phyloP scores from a whole-genome alignment of 2,329 filamentous ascomycete genomes.

The Zymoseptoria pseudotritici region DNA sequence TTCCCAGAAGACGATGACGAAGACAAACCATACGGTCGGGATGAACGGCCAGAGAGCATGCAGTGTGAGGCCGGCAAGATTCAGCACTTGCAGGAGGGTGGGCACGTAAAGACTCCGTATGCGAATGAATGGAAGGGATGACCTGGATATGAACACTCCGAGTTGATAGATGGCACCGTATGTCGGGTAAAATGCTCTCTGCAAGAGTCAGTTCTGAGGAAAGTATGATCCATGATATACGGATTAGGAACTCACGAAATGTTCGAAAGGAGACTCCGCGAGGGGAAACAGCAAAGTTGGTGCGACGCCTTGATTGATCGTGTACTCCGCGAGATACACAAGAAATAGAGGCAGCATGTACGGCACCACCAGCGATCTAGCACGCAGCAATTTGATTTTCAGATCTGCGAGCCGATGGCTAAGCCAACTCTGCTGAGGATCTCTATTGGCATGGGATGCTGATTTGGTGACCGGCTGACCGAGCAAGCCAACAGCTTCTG shows the following conservation, averaged over 20 bases:
- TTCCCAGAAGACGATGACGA: constrained; percentile 85
- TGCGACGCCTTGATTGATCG: constrained; percentile 89
- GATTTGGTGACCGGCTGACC: constrained; percentile 21
- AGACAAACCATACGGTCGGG: constrained; percentile 79
- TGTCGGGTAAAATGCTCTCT: constrained; percentile 81
- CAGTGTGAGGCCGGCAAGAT: constrained; percentile 63
- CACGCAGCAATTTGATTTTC: constrained; percentile 47
- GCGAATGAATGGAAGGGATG: constrained; percentile 79
- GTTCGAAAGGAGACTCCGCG: constrained; percentile 63
- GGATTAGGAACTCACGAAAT: constrained; percentile 41
- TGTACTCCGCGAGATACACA: constrained; percentile 94
- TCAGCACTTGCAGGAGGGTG: constrained; percentile 71
- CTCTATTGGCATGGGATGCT: constrained; percentile 20
- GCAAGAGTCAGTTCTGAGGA: not conserved
- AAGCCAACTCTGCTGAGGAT: constrained; percentile 2
- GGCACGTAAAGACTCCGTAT: constrained; percentile 75
- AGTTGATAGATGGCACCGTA: constrained; percentile 93
- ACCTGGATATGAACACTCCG: constrained; percentile 89
- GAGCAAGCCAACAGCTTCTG: constrained; percentile 32
- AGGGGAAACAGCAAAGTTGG: constrained; percentile 87
- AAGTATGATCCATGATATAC: not conserved
- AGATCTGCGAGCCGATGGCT: constrained; percentile 12
- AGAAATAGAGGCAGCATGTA: constrained; percentile 86
- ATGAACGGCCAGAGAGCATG: constrained; percentile 72
- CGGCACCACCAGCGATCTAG: constrained; percentile 13